Evolutionary conservation across 257 asterid species (phyloP).

Genomic region (Plantago elongata): DNA sequence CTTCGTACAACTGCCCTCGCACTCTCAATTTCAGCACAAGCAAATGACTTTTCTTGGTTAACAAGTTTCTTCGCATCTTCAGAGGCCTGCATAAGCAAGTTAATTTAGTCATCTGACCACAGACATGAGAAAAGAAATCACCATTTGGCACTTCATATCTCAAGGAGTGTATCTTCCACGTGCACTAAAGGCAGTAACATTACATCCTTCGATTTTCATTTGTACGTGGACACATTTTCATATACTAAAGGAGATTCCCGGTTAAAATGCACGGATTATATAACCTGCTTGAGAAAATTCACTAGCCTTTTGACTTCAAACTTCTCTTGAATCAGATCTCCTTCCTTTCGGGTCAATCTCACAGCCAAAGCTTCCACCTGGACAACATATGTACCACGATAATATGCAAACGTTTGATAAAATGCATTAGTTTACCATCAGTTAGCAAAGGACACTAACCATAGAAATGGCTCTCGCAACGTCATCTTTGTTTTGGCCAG

Average conservation of each 20-base stretch:
- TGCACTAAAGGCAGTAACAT: background rate
- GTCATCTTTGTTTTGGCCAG: constrained; percentile 83
- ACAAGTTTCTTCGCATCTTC: constrained; percentile 64
- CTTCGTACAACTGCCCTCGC: constrained; percentile 67
- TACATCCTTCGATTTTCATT: background rate
- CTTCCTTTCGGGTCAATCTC: constrained; percentile 86
- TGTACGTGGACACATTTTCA: background rate
- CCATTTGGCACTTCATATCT: background rate
- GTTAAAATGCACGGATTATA: background rate
- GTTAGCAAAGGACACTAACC: constrained; percentile 37
- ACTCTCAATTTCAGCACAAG: constrained; percentile 61
- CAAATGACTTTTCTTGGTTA: constrained; percentile 59
- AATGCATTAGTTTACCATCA: background rate
- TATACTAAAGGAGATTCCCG: background rate
- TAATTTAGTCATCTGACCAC: background rate
- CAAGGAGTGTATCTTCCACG: background rate
- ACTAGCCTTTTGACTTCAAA: constrained; percentile 92
- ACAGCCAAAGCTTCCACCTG: constrained; percentile 92
- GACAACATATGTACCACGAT: background rate
- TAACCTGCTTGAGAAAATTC: constrained; percentile 79
- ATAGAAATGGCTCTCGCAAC: constrained; percentile 87
- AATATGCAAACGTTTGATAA: background rate
- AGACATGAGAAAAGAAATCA: background rate
- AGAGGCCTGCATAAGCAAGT: constrained; percentile 40
- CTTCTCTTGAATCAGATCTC: constrained; percentile 86